Evolutionary conservation across 257 asterid species (phyloP).

Genomic region (Nicotiana knightiana): DNA sequence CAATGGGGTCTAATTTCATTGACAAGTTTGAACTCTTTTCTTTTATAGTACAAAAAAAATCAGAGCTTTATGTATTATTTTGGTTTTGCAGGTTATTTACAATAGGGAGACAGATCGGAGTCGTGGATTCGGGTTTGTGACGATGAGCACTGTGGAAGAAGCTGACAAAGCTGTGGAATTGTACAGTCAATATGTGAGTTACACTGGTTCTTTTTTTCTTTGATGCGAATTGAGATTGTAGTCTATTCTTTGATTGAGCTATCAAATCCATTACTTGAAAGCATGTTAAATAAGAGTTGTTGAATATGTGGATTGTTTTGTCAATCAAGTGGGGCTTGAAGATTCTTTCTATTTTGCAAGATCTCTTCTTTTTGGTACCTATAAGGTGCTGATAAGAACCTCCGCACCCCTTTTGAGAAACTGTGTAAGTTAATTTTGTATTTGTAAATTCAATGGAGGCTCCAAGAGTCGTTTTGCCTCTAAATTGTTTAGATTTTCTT

Average conservation of each 20-base stretch:
- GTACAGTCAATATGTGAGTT: slow-evolving; percentile 76
- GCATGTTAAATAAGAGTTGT: background rate
- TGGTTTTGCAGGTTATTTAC: slow-evolving; percentile 56
- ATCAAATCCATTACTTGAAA: background rate
- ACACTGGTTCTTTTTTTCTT: background rate
- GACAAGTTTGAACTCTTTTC: background rate
- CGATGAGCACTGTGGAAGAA: slow-evolving; percentile 84
- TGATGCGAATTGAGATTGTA: background rate
- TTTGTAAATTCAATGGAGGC: background rate
- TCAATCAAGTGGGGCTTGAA: background rate
- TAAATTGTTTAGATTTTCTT: background rate
- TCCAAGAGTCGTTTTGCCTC: background rate
- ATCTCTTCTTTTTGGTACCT: background rate
- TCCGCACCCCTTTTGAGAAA: background rate
- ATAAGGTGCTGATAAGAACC: background rate
- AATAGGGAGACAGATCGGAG: slow-evolving; percentile 74
- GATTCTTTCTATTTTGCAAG: background rate
- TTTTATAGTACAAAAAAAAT: background rate
- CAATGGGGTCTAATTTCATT: background rate
- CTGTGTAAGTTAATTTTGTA: background rate
- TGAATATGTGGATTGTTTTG: background rate
- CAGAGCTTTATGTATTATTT: background rate
- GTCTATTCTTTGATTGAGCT: background rate
- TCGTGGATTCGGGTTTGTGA: slow-evolving; percentile 91
- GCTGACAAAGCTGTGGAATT: slow-evolving; percentile 82